Percentiles rank a stretch among this genome's conserved stretches.
These are phyloP conservation scores for Dujonia santamariae DNA, from an alignment of 1,139 yeast species.

Conservation along the genomic window DNA sequence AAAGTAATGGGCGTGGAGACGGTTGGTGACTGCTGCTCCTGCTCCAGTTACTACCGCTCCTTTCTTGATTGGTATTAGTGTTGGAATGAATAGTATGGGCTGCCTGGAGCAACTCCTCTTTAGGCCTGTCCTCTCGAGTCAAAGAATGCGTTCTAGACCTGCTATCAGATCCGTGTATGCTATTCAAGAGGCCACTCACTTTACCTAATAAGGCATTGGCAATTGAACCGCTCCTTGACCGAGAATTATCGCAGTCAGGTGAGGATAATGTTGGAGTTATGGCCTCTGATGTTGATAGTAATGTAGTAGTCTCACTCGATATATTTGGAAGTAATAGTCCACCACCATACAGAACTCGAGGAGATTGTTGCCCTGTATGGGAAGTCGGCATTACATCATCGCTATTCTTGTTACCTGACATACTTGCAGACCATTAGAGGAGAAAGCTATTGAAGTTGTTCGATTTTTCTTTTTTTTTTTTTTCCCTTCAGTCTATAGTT, in stretches of 20 bases:
- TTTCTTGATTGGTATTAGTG: not conserved
- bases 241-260: conserved; percentile 12
- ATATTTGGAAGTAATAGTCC: not conserved
- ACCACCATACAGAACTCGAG: too few species aligned
- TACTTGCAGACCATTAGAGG: too few species aligned
- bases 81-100: too few species aligned
- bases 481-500: too few species aligned
- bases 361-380: too few species aligned
- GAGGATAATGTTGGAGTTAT: conserved; percentile 14
- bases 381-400: too few species aligned
- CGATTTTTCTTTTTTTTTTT: too few species aligned
- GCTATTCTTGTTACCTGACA: too few species aligned
- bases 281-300: conserved; percentile 14
- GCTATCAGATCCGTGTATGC: conserved; percentile 10
- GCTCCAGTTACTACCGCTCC: not conserved
- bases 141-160: conserved; percentile 15
- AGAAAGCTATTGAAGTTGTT: too few species aligned
- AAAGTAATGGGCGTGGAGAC: not conserved
- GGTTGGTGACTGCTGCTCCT: not conserved
- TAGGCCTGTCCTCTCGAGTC: too few species aligned
- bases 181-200: conserved; percentile 30
- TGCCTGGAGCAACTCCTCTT: too few species aligned
- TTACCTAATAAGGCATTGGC: conserved; percentile 25
- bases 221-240: conserved; percentile 3
- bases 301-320: conserved; percentile 12